phyloP scores from a whole-genome alignment of 441 rosid species.

The Euphorbia celastroides region DNA sequence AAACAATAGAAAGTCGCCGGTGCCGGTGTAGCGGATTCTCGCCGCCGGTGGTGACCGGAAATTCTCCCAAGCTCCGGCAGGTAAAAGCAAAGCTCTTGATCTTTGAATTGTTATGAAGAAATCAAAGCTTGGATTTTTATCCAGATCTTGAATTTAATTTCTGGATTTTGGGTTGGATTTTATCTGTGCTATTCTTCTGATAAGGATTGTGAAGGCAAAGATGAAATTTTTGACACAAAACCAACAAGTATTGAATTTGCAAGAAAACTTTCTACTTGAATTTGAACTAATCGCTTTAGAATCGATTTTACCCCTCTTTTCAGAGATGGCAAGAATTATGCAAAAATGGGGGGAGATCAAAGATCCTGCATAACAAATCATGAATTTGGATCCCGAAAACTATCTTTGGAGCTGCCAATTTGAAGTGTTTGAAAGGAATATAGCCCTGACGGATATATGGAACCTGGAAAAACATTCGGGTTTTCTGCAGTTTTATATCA shows the following conservation, averaged over 20 bases:
- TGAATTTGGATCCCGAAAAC: not conserved
- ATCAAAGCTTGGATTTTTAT: not conserved
- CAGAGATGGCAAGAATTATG: not conserved
- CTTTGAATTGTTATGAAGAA: too few species aligned
- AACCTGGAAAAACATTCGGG: too few species aligned
- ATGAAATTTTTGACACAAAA: too few species aligned
- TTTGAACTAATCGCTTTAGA: not conserved
- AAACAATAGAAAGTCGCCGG: conserved; percentile 15
- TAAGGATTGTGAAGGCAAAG: too few species aligned
- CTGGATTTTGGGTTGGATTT: not conserved
- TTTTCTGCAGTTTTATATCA: too few species aligned
- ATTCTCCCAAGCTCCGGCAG: conserved; percentile 18
- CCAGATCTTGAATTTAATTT: not conserved
- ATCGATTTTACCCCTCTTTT: not conserved
- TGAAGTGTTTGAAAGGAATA: not conserved
- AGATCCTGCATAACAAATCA: not conserved
- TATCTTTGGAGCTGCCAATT: too few species aligned
- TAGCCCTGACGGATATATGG: not conserved
- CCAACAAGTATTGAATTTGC: too few species aligned
- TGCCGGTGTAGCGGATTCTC: conserved; percentile 1
- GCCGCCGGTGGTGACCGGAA: not conserved
- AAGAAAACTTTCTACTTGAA: conserved; percentile 1
- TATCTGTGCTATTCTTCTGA: too few species aligned
- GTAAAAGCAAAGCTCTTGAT: not conserved
- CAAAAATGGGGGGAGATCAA: conserved; percentile 3